Base-by-base conservation (phyloP, 768 basidiomycete species). In the Auricularia auricula-judae region DNA sequence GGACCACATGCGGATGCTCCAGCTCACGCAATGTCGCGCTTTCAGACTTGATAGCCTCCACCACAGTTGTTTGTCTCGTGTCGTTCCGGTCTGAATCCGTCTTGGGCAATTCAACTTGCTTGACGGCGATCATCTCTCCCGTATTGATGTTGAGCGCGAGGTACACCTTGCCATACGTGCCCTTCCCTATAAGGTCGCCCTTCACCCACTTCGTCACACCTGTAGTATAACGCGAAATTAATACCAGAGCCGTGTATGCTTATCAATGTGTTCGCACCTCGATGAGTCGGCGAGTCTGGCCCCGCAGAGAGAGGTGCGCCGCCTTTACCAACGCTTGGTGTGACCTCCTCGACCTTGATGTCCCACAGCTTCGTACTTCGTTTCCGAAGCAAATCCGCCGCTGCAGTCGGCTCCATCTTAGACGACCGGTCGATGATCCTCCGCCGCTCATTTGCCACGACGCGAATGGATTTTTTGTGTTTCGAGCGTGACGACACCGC, bases 301-400 rank as follows among this genome's bases (percentile, higher is more conserved):
- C 77, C 71, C 7, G 81, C 68, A 67, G 68, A 76, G 64, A 63
- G 72, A 70, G 43, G 80, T 73, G 11, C 73, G 47, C 47, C 77
- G 60, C 76, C 76, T 70, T 82, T 84, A 64, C 81, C 80, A 65
- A 88, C 85, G 21, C 81, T 83, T 23, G 93, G 86, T 3, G 88
- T 93, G 61, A 98, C 93, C 74, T 99, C 97, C 71, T 97, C 95
- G 51, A 98, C 75, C 69, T 84, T 86, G 71, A 89, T 91, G 10
- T 91, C 95, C 93, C 97, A 99, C 64, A 99, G 80, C 75, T 95
- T 98, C 23, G 95, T 96, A 71, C 91, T 93, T 71, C 92, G 82
- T 74, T 91, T 87, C 53, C 93, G 82, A 68, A 87, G 71, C 62
- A 87, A 73, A 65, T 79, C 79, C 56, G 68, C 65, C n/a, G 77